Evolutionary conservation across 208 protist species (phyloP).

Genomic region (Leishmania major): DNA sequence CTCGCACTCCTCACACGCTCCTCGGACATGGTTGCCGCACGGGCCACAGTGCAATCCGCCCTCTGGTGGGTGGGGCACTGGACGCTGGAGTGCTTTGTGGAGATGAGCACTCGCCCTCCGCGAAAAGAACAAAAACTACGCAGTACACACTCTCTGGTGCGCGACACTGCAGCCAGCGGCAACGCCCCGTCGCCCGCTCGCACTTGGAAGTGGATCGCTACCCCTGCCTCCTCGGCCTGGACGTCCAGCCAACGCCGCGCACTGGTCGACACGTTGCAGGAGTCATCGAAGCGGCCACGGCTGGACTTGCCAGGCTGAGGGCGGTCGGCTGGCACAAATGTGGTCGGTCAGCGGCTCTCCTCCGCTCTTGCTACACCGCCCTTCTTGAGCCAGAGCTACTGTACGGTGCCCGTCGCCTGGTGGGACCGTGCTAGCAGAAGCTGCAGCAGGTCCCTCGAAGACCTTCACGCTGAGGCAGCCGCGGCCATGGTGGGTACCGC

Average conservation of each 20-base stretch:
- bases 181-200: neutral
- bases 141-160: neutral
- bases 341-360: neutral
- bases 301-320: neutral
- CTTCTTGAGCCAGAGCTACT: neutral
- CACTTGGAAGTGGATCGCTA: neutral
- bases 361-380: neutral
- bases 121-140: neutral
- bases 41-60: neutral
- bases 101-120: neutral
- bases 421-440: neutral
- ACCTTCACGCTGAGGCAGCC: neutral
- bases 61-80: neutral
- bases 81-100: neutral
- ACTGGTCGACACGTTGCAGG: neutral
- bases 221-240: neutral
- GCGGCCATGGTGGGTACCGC: neutral
- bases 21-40: neutral
- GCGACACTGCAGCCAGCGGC: neutral
- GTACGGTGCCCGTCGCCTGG: neutral
- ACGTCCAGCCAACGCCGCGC: neutral
- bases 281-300: neutral
- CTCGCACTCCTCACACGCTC: neutral
- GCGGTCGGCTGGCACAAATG: neutral
- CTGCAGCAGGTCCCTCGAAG: neutral